phyloP scores from a whole-genome alignment of 768 basidiomycete genomes.

The Nevesoporus exiguus region DNA sequence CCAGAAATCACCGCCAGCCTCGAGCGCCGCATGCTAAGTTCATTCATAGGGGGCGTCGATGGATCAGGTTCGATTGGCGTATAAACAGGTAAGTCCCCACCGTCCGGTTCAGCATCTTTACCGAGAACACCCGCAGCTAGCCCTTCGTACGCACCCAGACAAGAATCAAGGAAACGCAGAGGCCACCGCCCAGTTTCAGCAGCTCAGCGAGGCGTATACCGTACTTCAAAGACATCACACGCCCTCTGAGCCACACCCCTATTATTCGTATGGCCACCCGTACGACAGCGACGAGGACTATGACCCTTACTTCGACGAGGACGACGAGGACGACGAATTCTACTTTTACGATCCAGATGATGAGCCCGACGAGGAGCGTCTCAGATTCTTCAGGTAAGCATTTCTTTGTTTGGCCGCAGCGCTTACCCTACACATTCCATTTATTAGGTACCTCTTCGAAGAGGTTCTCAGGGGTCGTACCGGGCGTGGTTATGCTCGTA shows the following conservation, averaged over 20 bases:
- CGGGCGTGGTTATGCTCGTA: constrained; percentile 23
- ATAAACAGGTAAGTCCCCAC: constrained; percentile 54
- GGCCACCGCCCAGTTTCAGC: constrained; percentile 69
- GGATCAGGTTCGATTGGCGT: constrained; percentile 62
- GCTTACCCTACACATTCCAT: constrained; percentile 4
- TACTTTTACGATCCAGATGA: constrained; percentile 30
- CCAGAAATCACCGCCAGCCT: neutral
- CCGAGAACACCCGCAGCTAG: constrained; percentile 39
- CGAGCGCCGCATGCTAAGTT: constrained; percentile 1
- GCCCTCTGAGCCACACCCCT: constrained; percentile 22
- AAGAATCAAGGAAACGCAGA: constrained; percentile 65
- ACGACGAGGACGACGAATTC: constrained; percentile 29
- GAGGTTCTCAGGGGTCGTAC: constrained; percentile 40
- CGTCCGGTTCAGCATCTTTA: neutral
- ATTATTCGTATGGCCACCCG: constrained; percentile 10
- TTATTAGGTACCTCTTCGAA: constrained; percentile 48
- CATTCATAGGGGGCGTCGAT: constrained; percentile 51
- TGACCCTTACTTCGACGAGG: constrained; percentile 26
- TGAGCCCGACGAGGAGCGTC: constrained; percentile 33
- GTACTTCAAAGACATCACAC: constrained; percentile 53
- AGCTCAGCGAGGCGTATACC: constrained; percentile 65
- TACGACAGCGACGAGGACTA: constrained; percentile 42
- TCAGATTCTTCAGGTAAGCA: constrained; percentile 45
- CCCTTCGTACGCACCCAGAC: constrained; percentile 70
- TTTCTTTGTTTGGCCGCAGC: neutral